Evolutionary conservation across 768 basidiomycete species (phyloP), one percentile per base, ranked within the genome.

Genomic region (Amanita exitialis): DNA sequence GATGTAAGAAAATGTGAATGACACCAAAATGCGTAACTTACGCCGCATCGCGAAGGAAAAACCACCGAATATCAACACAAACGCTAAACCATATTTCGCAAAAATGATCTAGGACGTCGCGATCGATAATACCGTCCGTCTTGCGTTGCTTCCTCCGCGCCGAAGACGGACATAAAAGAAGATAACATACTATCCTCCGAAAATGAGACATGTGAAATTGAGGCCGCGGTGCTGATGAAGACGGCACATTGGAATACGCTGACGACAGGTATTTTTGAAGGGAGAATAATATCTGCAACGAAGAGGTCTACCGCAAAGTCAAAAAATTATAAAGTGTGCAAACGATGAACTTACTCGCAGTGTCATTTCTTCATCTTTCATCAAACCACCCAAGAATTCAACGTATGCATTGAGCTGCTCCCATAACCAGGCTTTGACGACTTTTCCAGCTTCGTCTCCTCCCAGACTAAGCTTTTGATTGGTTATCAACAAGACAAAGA

Each of bases 21-120:
- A 37, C 39, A 41, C 44, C 27, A 36, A 45, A 18, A 41, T 28
- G 18, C 15, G 10, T 12, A 5, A 69, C 77, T 53, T 64, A 86
- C 90, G 73, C 77, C 49, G 86, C 73, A 59, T 92, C 87, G 38
- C 85, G 77, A 30, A 95, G 74, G 69, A 91, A 92, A 69, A 86
- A 89, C 87, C 87, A 94, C 53, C 91, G 78, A 28, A 94, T 69
- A 59, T 95, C 91, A 59, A 90, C 86, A 61, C 87, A 61, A 10
- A 86, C 78, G 56, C 79, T 82, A 57, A 90, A 75, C 82, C 85
- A 93, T 12, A 76, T 82, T 43, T 77, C 75, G 49, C 82, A 68
- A 58, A 91, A 90, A 9, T 73, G 65, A 38, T 79, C 68, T 21
- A 82, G 67, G 3, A 90, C 79, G 51, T 86, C 83, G 4, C 70